These are phyloP conservation scores for Cladophialophora yegresii DNA, from an alignment of 2,329 filamentous ascomycete species.

Conservation along the genomic window DNA sequence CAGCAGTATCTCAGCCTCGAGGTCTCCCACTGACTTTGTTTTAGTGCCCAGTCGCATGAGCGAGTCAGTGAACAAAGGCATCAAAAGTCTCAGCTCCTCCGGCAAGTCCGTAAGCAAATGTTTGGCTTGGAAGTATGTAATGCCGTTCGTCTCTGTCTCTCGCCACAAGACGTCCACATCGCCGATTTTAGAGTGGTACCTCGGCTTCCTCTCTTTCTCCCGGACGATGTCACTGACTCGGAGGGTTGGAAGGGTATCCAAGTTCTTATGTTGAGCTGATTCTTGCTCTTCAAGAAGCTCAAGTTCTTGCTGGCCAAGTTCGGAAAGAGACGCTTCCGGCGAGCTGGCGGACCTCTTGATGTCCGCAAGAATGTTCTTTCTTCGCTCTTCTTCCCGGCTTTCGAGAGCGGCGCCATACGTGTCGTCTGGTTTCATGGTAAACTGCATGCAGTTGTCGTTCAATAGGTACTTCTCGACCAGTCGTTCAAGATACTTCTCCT, in stretches of 20 bases:
- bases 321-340: conserved; percentile 68
- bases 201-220: conserved; percentile 71
- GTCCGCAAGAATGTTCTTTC: conserved; percentile 55
- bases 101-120: conserved; percentile 77
- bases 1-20: conserved; percentile 93
- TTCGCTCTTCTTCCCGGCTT: conserved; percentile 73
- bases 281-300: conserved; percentile 80
- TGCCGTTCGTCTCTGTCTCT: conserved; percentile 88
- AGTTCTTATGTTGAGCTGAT: conserved; percentile 77
- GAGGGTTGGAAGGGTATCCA: conserved; percentile 85
- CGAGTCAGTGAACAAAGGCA: conserved; percentile 87
- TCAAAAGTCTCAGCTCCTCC: conserved; percentile 76
- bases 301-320: conserved; percentile 75
- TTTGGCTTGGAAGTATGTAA: conserved; percentile 93
- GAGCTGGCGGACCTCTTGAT: conserved; percentile 69
- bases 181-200: conserved; percentile 59
- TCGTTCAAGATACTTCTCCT: conserved; percentile 77
- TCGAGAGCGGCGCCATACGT: conserved; percentile 73
- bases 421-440: conserved; percentile 87
- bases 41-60: conserved; percentile 92
- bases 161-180: conserved; percentile 80
- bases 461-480: conserved; percentile 87
- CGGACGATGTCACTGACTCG: conserved; percentile 87
- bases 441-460: conserved; percentile 81
- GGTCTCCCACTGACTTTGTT: conserved; percentile 84